Percentiles rank a stretch among this genome's conserved stretches.
These are phyloP conservation scores for Cochlearia excelsa DNA, from an alignment of 345 rosid species.

Conservation along the genomic window DNA sequence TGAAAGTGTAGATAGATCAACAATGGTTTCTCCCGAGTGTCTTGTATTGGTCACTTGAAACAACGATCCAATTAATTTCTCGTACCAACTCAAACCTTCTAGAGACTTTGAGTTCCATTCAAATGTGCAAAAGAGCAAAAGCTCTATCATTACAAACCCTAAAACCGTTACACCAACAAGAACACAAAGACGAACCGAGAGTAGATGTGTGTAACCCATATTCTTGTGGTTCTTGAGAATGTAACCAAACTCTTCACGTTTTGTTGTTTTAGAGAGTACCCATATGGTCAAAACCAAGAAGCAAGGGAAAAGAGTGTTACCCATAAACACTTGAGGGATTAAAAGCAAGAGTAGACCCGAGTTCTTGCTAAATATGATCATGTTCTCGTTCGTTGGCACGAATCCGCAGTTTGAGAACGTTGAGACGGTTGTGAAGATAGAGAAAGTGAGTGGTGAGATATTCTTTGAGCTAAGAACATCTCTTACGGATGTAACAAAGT, in stretches of 20 bases:
- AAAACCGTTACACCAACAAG: slow-evolving; percentile 42
- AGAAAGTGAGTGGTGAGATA: slow-evolving; percentile 42
- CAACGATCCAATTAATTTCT: slow-evolving; percentile 47
- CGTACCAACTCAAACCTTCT: slow-evolving; percentile 36
- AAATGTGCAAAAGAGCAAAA: slow-evolving; percentile 39
- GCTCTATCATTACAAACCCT: slow-evolving; percentile 43
- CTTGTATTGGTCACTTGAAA: slow-evolving; percentile 57
- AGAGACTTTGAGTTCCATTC: slow-evolving; percentile 54
- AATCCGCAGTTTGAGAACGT: slow-evolving; percentile 64
- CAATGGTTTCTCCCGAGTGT: slow-evolving; percentile 53
- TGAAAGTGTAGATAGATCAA: slow-evolving; percentile 54
- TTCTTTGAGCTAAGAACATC: slow-evolving; percentile 41
- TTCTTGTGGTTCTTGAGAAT: slow-evolving; percentile 39
- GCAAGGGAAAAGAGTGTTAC: slow-evolving; percentile 56
- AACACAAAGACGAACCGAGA: slow-evolving; percentile 31
- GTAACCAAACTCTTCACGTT: slow-evolving; percentile 37
- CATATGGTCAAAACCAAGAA: slow-evolving; percentile 40
- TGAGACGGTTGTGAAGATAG: slow-evolving; percentile 52
- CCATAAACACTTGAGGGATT: slow-evolving; percentile 51
- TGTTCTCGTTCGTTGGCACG: slow-evolving; percentile 73
- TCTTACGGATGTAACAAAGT: slow-evolving; percentile 38
- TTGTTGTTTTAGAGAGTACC: slow-evolving; percentile 40
- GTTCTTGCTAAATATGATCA: slow-evolving; percentile 50
- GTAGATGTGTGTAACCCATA: slow-evolving; percentile 48
- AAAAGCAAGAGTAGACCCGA: slow-evolving; percentile 53